Percentiles rank a stretch among this genome's conserved stretches.
Evolutionary conservation across 116 monocot species (phyloP).

Genomic region (Iris pallida): DNA sequence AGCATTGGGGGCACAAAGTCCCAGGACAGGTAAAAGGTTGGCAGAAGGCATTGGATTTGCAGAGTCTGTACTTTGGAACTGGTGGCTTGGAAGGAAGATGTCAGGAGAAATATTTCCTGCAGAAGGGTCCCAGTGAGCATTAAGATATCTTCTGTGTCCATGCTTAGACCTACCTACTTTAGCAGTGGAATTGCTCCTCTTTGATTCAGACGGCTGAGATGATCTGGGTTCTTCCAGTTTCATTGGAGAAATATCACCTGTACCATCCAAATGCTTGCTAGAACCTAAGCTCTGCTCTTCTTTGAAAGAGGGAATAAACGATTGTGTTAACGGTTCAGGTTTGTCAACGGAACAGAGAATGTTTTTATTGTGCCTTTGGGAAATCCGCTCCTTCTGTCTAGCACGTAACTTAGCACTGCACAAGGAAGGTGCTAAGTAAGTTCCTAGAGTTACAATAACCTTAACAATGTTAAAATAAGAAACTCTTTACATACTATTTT

Average conservation of each 20-base stretch:
- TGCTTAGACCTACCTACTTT: slow-evolving; percentile 35
- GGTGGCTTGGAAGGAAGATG: slow-evolving; percentile 28
- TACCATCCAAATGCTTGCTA: slow-evolving; percentile 10
- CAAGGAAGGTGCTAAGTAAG: slow-evolving; percentile 18
- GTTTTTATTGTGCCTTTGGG: slow-evolving; percentile 34
- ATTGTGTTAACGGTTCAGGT: slow-evolving; percentile 19
- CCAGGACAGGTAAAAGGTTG: slow-evolving; percentile 70
- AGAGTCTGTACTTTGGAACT: slow-evolving; percentile 17
- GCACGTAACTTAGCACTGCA: slow-evolving; percentile 77
- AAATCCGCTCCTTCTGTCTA: slow-evolving; percentile 82
- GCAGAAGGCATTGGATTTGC: slow-evolving; percentile 22
- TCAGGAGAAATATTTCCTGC: slow-evolving; percentile 31
- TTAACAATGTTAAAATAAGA: slow-evolving; percentile 2
- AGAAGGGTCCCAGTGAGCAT: slow-evolving; percentile 38
- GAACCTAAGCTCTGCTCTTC: slow-evolving; percentile 16
- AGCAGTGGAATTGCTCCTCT: slow-evolving; percentile 13
- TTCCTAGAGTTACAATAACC: neutral
- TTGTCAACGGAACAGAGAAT: slow-evolving; percentile 21
- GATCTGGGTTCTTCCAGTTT: slow-evolving; percentile 27
- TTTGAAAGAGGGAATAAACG: slow-evolving; percentile 8
- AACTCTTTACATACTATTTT: slow-evolving; percentile 61
- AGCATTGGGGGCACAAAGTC: slow-evolving; percentile 92
- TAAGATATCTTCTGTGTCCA: slow-evolving; percentile 33
- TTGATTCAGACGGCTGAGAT: slow-evolving; percentile 27
- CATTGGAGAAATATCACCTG: slow-evolving; percentile 15